phyloP scores from a whole-genome alignment of 2,329 filamentous ascomycete species.

The Epichloe amarillans region DNA sequence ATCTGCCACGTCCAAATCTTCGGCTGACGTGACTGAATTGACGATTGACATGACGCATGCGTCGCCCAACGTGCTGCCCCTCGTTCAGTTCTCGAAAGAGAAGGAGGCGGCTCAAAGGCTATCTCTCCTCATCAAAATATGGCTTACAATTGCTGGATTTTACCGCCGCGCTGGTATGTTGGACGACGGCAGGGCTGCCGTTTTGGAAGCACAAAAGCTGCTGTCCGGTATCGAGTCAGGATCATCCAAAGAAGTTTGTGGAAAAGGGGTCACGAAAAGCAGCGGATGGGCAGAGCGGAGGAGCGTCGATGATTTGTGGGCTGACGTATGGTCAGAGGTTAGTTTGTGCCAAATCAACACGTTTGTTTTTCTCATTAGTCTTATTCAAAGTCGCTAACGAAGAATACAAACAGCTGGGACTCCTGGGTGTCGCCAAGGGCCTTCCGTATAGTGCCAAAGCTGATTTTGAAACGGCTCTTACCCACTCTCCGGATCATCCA shows the following conservation, averaged over 20 bases:
- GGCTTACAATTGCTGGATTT: conserved; percentile 80
- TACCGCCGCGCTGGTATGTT: conserved; percentile 72
- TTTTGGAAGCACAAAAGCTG: conserved; percentile 69
- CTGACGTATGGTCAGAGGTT: conserved; percentile 71
- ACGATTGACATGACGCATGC: conserved; percentile 28
- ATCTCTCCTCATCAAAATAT: conserved; percentile 58
- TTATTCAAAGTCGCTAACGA: not conserved
- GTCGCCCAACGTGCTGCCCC: conserved; percentile 33
- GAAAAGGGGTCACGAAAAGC: conserved; percentile 46
- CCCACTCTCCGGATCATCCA: conserved; percentile 67
- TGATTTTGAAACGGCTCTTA: conserved; percentile 71
- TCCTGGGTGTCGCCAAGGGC: conserved; percentile 48
- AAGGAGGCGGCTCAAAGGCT: conserved; percentile 36
- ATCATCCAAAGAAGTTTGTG: conserved; percentile 46
- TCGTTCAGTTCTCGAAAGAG: conserved; percentile 41
- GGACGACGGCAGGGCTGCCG: conserved; percentile 67
- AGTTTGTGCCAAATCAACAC: conserved; percentile 17
- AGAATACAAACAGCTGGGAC: conserved; percentile 40
- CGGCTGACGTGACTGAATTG: conserved; percentile 24
- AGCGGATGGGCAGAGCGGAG: conserved; percentile 68
- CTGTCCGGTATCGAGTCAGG: conserved; percentile 59
- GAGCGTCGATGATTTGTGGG: conserved; percentile 73
- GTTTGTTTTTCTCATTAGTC: not conserved
- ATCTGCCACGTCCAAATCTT: conserved; percentile 26
- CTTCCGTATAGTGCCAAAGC: conserved; percentile 56